Conservation (phyloP, 306 rosid genomes). For the Vachellia collinsii region DNA sequence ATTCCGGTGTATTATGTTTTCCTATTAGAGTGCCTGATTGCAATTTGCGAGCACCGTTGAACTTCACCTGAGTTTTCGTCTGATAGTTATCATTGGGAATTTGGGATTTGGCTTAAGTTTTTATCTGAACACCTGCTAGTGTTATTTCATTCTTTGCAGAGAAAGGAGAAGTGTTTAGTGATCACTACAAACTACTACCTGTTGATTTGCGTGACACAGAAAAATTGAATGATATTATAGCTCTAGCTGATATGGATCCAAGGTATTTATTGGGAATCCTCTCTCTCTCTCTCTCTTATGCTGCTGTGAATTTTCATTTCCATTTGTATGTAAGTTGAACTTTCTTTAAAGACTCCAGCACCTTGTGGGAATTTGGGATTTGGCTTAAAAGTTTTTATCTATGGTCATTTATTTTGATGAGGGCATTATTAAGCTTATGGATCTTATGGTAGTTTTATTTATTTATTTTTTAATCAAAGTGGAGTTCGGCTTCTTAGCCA, state of each 20-base stretch:
- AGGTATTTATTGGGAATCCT: constrained; percentile 57
- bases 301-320: constrained; percentile 1
- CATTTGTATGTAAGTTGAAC: not conserved
- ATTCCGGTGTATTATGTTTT: not conserved
- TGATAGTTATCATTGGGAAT: constrained; percentile 2
- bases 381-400: not conserved
- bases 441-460: constrained; percentile 23
- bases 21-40: not conserved
- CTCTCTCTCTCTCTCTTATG: constrained; percentile 22
- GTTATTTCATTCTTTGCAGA: constrained; percentile 56
- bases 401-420: not conserved
- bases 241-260: constrained; percentile 78
- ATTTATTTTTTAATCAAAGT: not conserved
- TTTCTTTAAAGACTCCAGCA: constrained; percentile 9
- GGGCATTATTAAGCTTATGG: constrained; percentile 17
- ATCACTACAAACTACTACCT: constrained; percentile 86
- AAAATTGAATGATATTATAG: constrained; percentile 61
- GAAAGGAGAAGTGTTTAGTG: constrained; percentile 86
- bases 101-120: not conserved
- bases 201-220: constrained; percentile 72
- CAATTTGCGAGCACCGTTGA: not conserved
- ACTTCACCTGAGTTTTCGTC: not conserved
- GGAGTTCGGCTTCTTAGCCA: not conserved
- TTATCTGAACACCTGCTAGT: constrained; percentile 29
- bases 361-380: not conserved